These are phyloP conservation scores for Penicillium oxalicum DNA, from an alignment of 2,329 filamentous ascomycete genomes.

Conservation along the genomic window DNA sequence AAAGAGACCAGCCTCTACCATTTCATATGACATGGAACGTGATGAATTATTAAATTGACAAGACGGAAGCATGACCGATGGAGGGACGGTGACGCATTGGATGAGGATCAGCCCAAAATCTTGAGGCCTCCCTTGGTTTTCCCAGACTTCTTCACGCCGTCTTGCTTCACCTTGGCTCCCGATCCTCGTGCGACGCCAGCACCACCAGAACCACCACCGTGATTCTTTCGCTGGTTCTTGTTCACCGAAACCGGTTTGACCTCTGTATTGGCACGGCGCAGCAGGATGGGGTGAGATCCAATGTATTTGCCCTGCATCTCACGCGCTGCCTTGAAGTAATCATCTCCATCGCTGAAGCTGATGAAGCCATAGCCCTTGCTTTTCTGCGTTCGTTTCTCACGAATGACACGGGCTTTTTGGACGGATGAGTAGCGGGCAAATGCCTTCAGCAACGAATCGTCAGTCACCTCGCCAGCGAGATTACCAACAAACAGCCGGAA, in stretches of 20 bases:
- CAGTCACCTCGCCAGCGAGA: constrained; percentile 92
- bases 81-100: not conserved
- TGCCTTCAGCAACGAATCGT: constrained; percentile 90
- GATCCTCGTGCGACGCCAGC: constrained; percentile 25
- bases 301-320: constrained; percentile 99
- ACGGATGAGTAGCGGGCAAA: constrained; percentile 84
- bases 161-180: constrained; percentile 39
- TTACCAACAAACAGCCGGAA: constrained; percentile 95
- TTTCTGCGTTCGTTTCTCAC: constrained; percentile 94
- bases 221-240: constrained; percentile 55
- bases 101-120: constrained; percentile 35
- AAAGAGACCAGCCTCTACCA: no score
- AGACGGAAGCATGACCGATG: no score
- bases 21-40: no score
- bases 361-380: constrained; percentile 96
- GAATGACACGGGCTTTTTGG: constrained; percentile 85
- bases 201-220: constrained; percentile 8
- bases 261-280: constrained; percentile 85
- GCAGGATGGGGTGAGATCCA: constrained; percentile 84
- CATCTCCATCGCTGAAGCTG: constrained; percentile 88
- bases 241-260: constrained; percentile 70
- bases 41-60: no score
- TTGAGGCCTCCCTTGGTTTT: constrained; percentile 44
- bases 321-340: constrained; percentile 92
- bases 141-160: constrained; percentile 41